phyloP scores from a whole-genome alignment of 768 basidiomycete genomes.

The Tephrocybe sp. region DNA sequence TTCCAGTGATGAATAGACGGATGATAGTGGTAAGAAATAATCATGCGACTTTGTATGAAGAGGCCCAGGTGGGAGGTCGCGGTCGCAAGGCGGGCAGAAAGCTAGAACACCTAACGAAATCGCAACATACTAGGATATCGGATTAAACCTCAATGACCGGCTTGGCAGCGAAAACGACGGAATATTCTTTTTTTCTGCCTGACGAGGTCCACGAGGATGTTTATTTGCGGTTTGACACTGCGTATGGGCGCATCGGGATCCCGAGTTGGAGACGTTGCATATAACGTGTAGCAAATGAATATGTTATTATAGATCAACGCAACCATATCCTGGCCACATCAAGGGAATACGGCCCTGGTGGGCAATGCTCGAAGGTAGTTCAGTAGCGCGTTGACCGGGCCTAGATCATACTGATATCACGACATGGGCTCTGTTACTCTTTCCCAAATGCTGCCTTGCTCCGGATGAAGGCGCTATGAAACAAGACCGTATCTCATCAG shows the following conservation, averaged over 20 bases:
- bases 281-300: background rate
- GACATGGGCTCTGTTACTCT: conserved; percentile 14
- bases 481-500: conserved; percentile 2
- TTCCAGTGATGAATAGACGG: conserved; percentile 31
- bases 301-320: background rate
- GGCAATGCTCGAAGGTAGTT: too few relatives aligned
- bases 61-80: conserved; percentile 10
- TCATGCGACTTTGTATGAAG: conserved; percentile 19
- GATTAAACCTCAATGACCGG: too few relatives aligned
- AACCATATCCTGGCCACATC: too few relatives aligned
- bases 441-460: conserved; percentile 59
- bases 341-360: too few relatives aligned
- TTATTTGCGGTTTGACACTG: conserved; percentile 43
- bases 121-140: conserved; percentile 9
- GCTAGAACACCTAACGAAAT: conserved; percentile 37
- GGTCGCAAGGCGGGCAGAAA: conserved; percentile 22
- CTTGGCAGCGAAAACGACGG: conserved; percentile 11
- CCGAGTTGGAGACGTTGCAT: conserved; percentile 29
- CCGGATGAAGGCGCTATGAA: conserved; percentile 49
- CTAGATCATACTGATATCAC: conserved; percentile 1
- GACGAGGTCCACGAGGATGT: conserved; percentile 28
- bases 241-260: conserved; percentile 31
- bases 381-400: background rate
- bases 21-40: conserved; percentile 38
- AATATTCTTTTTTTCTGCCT: conserved; percentile 17